phyloP scores from a whole-genome alignment of 2,329 filamentous ascomycete genomes.

The Cadophora malorum region DNA sequence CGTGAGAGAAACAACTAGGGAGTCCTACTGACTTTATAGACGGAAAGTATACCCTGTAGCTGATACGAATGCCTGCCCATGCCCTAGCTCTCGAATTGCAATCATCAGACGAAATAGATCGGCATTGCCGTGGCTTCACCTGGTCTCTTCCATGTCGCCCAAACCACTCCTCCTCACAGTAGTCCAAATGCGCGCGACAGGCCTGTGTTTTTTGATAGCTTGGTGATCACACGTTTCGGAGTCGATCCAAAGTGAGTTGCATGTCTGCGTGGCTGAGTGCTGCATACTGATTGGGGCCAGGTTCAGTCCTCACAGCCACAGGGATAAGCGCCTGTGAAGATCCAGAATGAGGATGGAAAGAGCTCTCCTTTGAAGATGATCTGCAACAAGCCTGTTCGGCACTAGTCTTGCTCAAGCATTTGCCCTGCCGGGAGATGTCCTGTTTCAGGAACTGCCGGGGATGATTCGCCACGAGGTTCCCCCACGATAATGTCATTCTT shows the following conservation, averaged over 20 bases:
- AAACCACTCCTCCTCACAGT: not conserved
- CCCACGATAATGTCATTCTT: not conserved
- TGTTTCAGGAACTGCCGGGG: slow-evolving; percentile 1
- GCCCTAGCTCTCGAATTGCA: not conserved
- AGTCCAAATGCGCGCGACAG: not conserved
- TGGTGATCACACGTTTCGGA: not conserved
- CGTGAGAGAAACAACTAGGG: not conserved
- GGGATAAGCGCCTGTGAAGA: not conserved
- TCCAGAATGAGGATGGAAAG: not conserved
- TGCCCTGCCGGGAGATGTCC: slow-evolving; percentile 13
- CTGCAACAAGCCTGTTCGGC: not conserved
- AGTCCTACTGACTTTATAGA: not conserved
- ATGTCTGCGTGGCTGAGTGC: slow-evolving; percentile 6
- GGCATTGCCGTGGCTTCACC: not conserved
- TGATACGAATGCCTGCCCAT: not conserved
- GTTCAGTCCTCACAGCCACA: not conserved
- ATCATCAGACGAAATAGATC: not conserved
- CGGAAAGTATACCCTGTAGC: not conserved
- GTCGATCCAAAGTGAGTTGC: not conserved
- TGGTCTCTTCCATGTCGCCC: not conserved
- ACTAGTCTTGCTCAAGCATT: slow-evolving; percentile 5
- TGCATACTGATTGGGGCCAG: not conserved
- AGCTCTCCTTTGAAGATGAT: not conserved
- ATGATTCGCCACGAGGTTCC: not conserved
- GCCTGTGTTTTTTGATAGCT: not conserved